phyloP scores from a whole-genome alignment of 805 yeast species.

The Alloascoidea africana region DNA sequence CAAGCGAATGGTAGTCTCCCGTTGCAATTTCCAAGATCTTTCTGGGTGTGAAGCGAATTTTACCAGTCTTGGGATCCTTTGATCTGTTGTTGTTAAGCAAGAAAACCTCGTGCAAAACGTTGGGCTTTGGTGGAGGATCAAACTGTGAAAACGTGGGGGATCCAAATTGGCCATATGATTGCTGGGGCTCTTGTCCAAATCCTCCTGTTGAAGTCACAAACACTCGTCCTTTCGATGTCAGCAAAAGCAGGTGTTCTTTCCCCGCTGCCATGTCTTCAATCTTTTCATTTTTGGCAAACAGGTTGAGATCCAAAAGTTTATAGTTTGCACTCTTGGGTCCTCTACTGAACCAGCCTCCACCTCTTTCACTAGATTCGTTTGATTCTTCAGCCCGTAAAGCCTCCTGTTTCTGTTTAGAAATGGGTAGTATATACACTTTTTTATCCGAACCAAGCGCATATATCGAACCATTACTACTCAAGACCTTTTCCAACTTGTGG shows the following conservation, averaged over 20 bases:
- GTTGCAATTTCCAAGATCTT: conserved; percentile 45
- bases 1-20: conserved; percentile 64
- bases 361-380: not conserved
- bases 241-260: conserved; percentile 46
- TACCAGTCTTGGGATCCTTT: conserved; percentile 7
- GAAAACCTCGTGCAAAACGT: conserved; percentile 36
- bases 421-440: conserved; percentile 19
- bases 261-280: conserved; percentile 46
- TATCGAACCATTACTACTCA: conserved; percentile 33
- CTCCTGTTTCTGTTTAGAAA: conserved; percentile 6
- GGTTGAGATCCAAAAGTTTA: not conserved
- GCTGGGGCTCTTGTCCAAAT: conserved; percentile 19
- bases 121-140: conserved; percentile 33
- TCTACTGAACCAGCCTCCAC: not conserved
- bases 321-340: not conserved
- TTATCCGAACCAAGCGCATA: not conserved
- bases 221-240: conserved; percentile 44
- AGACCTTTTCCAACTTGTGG: conserved; percentile 26
- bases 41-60: conserved; percentile 18
- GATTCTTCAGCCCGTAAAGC: not conserved
- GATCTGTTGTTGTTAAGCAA: conserved; percentile 34
- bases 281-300: conserved; percentile 22
- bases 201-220: conserved; percentile 48
- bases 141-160: conserved; percentile 58
- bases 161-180: conserved; percentile 70